phyloP scores from a whole-genome alignment of 352 stramenopile species.

The Plasmopara viticola region DNA sequence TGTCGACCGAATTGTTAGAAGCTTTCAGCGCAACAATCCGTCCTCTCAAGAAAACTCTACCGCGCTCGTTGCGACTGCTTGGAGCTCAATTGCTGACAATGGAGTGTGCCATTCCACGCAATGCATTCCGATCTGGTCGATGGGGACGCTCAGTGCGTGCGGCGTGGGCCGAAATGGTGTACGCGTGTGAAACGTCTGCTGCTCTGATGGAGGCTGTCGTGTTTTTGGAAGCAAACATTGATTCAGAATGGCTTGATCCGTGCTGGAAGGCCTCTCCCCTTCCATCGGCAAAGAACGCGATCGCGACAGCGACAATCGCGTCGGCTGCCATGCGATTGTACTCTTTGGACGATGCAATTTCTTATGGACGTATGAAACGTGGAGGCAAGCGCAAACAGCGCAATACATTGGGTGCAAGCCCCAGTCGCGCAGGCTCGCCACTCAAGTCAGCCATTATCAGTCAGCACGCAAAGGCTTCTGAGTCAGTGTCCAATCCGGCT shows the following conservation, averaged over 20 bases:
- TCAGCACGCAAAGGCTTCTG: conserved; percentile 13
- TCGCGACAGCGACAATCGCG: conserved; percentile 57
- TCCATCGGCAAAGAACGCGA: conserved; percentile 50
- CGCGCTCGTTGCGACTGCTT: conserved; percentile 43
- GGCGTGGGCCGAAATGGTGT: conserved; percentile 74
- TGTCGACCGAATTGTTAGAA: conserved; percentile 68
- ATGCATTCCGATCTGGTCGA: conserved; percentile 69
- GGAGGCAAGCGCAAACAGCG: conserved; percentile 41
- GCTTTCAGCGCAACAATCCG: conserved; percentile 45
- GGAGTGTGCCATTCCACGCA: conserved; percentile 67
- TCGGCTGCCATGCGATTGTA: conserved; percentile 70
- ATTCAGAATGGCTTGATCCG: conserved; percentile 71
- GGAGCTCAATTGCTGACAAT: conserved; percentile 62
- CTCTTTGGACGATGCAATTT: conserved; percentile 70
- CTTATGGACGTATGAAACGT: conserved; percentile 62
- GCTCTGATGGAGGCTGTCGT: conserved; percentile 60
- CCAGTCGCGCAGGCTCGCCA: conserved; percentile 24
- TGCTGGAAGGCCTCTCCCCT: conserved; percentile 66
- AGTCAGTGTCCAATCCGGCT: conserved; percentile 20
- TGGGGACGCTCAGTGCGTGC: conserved; percentile 60
- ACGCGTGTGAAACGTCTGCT: conserved; percentile 40
- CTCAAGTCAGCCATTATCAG: conserved; percentile 31
- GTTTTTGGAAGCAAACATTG: conserved; percentile 66
- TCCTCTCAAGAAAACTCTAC: conserved; percentile 29
- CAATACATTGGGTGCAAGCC: conserved; percentile 9